Evolutionary conservation across 495 filamentous ascomycete genomes (phyloP).

Genomic region (Neurospora sp.): DNA sequence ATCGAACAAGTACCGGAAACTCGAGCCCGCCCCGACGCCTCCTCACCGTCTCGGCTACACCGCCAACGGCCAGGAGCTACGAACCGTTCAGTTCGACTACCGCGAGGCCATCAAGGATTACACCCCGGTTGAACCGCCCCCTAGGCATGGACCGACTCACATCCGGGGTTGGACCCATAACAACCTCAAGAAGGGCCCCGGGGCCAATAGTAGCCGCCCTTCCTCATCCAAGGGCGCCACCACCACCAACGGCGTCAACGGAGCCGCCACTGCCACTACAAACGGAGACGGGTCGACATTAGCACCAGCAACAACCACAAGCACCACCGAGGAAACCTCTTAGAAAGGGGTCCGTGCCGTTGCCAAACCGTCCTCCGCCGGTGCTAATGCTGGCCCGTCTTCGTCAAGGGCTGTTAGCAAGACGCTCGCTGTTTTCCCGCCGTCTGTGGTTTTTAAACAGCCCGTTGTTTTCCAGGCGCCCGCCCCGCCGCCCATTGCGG

Average conservation of each 20-base stretch:
- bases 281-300: background rate
- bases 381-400: background rate
- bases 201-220: background rate
- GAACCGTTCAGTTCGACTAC: slow-evolving; percentile 39
- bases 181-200: slow-evolving; percentile 22
- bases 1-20: slow-evolving; percentile 33
- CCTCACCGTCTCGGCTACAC: slow-evolving; percentile 31
- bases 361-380: background rate
- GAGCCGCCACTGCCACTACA: background rate
- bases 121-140: slow-evolving; percentile 31
- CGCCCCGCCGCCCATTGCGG: background rate
- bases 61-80: slow-evolving; percentile 31
- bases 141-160: slow-evolving; percentile 32
- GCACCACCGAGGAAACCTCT: background rate
- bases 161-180: slow-evolving; percentile 43
- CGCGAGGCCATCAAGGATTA: slow-evolving; percentile 39
- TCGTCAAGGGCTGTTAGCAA: background rate
- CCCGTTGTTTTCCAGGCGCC: background rate
- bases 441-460: background rate
- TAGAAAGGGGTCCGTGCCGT: background rate
- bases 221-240: slow-evolving; percentile 3
- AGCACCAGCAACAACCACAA: background rate
- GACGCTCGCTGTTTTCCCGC: background rate
- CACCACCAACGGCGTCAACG: background rate
- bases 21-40: slow-evolving; percentile 37